Conservation (phyloP, 345 rosid species). For the Tarenaya hassleriana region DNA sequence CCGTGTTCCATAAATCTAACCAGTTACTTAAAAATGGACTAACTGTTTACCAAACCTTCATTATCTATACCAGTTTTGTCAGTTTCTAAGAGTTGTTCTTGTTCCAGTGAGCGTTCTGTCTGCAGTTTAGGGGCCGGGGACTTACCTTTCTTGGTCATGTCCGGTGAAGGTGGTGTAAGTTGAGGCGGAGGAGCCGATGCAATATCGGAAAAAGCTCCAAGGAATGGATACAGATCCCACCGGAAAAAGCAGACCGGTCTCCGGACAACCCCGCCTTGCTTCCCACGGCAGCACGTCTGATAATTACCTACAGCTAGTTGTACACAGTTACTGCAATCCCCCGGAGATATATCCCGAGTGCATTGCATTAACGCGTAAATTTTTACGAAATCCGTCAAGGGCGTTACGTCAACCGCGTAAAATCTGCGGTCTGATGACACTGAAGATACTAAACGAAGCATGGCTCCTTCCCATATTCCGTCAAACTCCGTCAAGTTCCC, state of each 20-base stretch:
- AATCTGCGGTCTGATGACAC: slow-evolving; percentile 7
- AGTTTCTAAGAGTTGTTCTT: too few relatives aligned
- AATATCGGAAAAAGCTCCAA: not conserved
- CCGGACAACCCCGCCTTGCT: slow-evolving; percentile 31
- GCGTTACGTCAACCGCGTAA: slow-evolving; percentile 25
- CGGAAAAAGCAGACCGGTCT: slow-evolving; percentile 37
- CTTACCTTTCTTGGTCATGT: not conserved
- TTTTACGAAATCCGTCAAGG: not conserved
- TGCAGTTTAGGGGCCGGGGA: too few relatives aligned
- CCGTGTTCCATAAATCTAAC: too few relatives aligned
- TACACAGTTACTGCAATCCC: slow-evolving; percentile 31
- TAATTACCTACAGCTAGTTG: slow-evolving; percentile 12
- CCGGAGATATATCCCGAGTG: slow-evolving; percentile 26
- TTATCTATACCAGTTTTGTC: too few relatives aligned
- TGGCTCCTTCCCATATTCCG: slow-evolving; percentile 13
- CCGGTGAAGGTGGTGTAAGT: too few relatives aligned
- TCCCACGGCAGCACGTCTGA: not conserved
- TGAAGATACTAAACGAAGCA: not conserved
- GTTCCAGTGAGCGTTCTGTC: too few relatives aligned
- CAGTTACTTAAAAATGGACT: too few relatives aligned
- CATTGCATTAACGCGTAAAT: slow-evolving; percentile 43
- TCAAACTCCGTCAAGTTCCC: not conserved
- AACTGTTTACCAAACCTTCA: too few relatives aligned
- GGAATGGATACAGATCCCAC: slow-evolving; percentile 45
- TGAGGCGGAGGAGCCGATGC: slow-evolving; percentile 13